Evolutionary conservation across 805 yeast genomes (phyloP), one percentile per base, ranked within the genome.

Genomic region (Teunomyces panamensis): DNA sequence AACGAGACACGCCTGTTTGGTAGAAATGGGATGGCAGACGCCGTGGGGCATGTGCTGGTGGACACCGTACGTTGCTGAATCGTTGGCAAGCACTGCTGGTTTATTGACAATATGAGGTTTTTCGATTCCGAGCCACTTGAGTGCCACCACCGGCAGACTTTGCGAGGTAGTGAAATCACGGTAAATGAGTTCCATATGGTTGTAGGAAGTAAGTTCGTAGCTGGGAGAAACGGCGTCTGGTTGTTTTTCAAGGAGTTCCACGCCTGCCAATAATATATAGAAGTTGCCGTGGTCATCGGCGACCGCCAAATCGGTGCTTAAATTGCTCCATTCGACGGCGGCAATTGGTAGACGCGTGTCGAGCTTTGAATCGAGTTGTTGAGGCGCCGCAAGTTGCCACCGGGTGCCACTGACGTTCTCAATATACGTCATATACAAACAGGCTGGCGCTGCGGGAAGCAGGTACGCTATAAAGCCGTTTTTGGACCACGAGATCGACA

Each of bases 391-490:
- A 50, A 90, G 71, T 54, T 83, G 82, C 97, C 97, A 92, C 41
- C 75, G 66, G 30, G 75, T 73, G 1, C 97, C 97, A 61, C 88
- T 85, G 10, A 80, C 65, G 49, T 89, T 82, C 56, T 85, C 91
- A 49, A 89, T 59, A 64, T 85, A 83, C 0, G 95, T 84, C 49
- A 88, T 67, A 42, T 72, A 68, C 17, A 89, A 60, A 57, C 62
- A 71, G 52, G 65, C 69, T 47, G 60, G 67, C 24, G 68, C 48
- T 63, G 56, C 47, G 14, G 62, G 56, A 42, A 53, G 58, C 34
- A 73, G 66, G 56, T 85, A 89, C 1, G 96, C 96, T 29, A 91
- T 78, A 55, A 89, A 81, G 10, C 97, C 97, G 54, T 84, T 86
- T 54, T 83, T 80, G 9, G 95, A 87, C 96, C 96, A 89, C 9